These are phyloP conservation scores for Kingdonia uniflora DNA, from an alignment of 164 flowering plant genomes.

Conservation along the genomic window DNA sequence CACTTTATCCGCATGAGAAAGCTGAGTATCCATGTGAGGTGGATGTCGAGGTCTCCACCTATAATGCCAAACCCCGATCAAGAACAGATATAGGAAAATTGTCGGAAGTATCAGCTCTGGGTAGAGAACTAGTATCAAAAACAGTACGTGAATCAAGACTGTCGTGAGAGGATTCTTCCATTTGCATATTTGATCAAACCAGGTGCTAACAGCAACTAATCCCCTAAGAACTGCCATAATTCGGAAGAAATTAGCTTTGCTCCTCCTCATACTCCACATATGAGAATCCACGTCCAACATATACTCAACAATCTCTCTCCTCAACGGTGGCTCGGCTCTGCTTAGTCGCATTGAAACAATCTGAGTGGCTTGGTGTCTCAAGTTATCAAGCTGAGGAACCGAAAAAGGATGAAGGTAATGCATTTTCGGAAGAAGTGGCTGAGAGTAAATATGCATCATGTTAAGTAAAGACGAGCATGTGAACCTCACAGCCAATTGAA, in stretches of 20 bases:
- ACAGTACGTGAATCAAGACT: conserved; percentile 26
- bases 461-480: conserved; percentile 26
- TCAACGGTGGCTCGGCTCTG: conserved; percentile 50
- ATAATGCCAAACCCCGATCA: conserved; percentile 27
- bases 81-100: conserved; percentile 19
- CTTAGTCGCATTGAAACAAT: conserved; percentile 26
- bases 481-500: conserved; percentile 50
- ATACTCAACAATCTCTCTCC: conserved; percentile 48
- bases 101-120: conserved; percentile 34
- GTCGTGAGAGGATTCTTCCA: conserved; percentile 43
- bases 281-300: conserved; percentile 48
- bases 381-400: conserved; percentile 24
- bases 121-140: conserved; percentile 18
- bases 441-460: conserved; percentile 25
- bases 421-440: conserved; percentile 41
- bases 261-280: conserved; percentile 42
- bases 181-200: conserved; percentile 28
- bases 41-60: conserved; percentile 36
- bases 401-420: conserved; percentile 41
- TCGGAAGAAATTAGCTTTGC: conserved; percentile 40
- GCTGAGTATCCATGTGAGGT: conserved; percentile 37
- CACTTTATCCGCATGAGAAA: conserved; percentile 34
- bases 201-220: conserved; percentile 16
- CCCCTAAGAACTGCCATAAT: conserved; percentile 20
- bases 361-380: conserved; percentile 37